Evolutionary conservation across 345 rosid species (phyloP).

Genomic region (Sapria himalayana): DNA sequence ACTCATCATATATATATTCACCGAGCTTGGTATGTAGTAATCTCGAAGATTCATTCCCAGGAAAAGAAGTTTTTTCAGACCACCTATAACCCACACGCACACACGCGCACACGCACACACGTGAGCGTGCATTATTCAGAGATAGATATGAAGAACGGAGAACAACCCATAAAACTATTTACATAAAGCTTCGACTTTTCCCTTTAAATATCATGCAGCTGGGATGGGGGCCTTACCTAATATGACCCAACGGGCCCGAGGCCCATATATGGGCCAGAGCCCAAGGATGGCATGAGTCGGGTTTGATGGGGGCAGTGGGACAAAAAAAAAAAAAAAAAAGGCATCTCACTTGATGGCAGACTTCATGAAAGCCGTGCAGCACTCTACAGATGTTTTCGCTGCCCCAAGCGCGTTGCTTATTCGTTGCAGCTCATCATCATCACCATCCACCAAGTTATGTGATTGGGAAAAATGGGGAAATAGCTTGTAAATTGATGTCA

Average conservation of each 20-base stretch:
- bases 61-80: conserved; percentile 71
- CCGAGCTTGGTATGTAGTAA: conserved; percentile 78
- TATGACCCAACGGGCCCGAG: no score
- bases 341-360: conserved; percentile 60
- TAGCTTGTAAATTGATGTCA: conserved; percentile 50
- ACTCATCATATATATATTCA: conserved; percentile 70
- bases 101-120: no score
- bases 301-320: no score
- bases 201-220: no score
- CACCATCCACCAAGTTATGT: conserved; percentile 39
- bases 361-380: conserved; percentile 66
- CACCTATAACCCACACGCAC: no score
- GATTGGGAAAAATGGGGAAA: conserved; percentile 71
- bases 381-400: conserved; percentile 65
- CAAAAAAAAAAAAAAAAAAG: conserved; percentile 1
- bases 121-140: no score
- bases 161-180: no score
- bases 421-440: conserved; percentile 53
- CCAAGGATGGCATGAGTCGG: no score
- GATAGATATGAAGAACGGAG: no score
- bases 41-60: conserved; percentile 45
- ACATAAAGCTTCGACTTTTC: no score
- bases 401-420: conserved; percentile 70
- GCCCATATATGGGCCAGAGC: no score
- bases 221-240: no score